phyloP scores from a whole-genome alignment of 139 green algal species.

The Diplosphaera chodatii region DNA sequence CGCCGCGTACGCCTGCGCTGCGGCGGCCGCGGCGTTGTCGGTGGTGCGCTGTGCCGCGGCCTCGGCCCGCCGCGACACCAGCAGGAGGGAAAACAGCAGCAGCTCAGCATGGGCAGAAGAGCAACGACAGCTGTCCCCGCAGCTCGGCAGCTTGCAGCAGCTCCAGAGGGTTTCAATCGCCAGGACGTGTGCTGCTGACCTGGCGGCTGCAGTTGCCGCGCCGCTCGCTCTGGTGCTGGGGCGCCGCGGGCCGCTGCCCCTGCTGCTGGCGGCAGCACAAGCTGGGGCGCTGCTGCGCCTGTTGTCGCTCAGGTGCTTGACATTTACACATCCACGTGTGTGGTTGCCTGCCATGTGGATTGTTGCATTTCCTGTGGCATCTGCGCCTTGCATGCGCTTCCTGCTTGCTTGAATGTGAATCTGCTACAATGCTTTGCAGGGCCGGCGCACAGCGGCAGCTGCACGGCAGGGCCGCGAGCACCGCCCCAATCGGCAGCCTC shows the following conservation, averaged over 20 bases:
- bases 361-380: no score
- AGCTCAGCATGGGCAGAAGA: no score
- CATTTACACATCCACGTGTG: no score
- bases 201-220: background rate
- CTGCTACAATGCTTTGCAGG: no score
- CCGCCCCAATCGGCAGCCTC: background rate
- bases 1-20: conserved; percentile 5
- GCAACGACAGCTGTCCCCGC: no score
- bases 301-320: background rate
- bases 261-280: conserved; percentile 32
- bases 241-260: conserved; percentile 19
- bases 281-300: conserved; percentile 9
- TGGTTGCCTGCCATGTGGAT: no score
- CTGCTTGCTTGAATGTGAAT: no score
- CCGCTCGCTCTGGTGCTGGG: conserved; percentile 20
- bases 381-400: no score
- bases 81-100: no score
- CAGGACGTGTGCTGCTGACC: background rate
- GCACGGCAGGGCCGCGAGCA: background rate
- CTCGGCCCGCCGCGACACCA: no score
- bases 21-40: background rate
- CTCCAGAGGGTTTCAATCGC: no score
- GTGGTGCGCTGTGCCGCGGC: background rate
- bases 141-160: no score
- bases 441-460: background rate